Conservation (phyloP, 768 basidiomycete species). For the Lentinula boryana region DNA sequence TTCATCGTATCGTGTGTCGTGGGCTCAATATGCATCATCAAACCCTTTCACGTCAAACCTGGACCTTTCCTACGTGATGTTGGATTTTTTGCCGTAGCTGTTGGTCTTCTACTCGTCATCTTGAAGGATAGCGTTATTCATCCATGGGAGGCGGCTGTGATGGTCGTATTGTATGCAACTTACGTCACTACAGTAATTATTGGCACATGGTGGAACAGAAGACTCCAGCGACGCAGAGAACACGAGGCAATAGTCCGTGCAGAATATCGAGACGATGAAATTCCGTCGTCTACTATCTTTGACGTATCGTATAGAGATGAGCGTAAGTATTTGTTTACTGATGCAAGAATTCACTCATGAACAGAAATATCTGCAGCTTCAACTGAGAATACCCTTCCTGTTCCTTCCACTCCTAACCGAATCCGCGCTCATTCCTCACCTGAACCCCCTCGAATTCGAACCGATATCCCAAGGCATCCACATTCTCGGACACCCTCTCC, state of each 20-base stretch:
- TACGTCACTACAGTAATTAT: slow-evolving; percentile 77
- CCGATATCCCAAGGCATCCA: slow-evolving; percentile 34
- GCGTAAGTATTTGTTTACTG: slow-evolving; percentile 31
- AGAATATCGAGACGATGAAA: slow-evolving; percentile 51
- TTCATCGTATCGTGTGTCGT: slow-evolving; percentile 97
- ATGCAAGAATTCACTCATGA: not conserved
- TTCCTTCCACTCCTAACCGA: slow-evolving; percentile 26
- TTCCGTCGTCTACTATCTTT: slow-evolving; percentile 24
- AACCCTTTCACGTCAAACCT: slow-evolving; percentile 81
- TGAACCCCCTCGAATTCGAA: slow-evolving; percentile 15
- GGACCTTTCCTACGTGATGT: slow-evolving; percentile 89
- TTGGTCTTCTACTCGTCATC: slow-evolving; percentile 68
- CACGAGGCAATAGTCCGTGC: slow-evolving; percentile 48
- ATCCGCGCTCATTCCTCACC: slow-evolving; percentile 24
- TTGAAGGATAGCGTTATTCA: slow-evolving; percentile 71
- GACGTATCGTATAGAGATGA: slow-evolving; percentile 57
- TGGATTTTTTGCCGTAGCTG: slow-evolving; percentile 86
- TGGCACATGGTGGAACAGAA: slow-evolving; percentile 71
- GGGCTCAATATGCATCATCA: slow-evolving; percentile 96
- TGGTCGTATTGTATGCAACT: slow-evolving; percentile 67
- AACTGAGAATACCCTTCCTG: slow-evolving; percentile 20
- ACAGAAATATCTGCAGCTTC: slow-evolving; percentile 8
- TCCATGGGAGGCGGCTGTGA: slow-evolving; percentile 63
- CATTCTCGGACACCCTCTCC: slow-evolving; percentile 50
- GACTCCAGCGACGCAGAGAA: slow-evolving; percentile 39